phyloP scores from a whole-genome alignment of 2,329 filamentous ascomycete species.

The Zymoseptoria brevis region DNA sequence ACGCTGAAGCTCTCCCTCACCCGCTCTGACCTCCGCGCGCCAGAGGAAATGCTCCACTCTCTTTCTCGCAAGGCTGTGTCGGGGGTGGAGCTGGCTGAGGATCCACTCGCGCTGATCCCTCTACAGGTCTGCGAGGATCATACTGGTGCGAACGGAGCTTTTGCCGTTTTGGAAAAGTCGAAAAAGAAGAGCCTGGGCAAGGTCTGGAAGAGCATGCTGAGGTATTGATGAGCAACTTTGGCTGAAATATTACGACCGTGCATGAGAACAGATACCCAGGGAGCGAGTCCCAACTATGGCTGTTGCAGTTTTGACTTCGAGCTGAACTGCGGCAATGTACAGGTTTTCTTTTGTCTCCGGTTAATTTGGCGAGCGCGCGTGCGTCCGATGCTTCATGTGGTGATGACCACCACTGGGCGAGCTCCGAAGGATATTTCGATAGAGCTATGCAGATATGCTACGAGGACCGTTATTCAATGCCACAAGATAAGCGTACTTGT shows the following conservation, averaged over 20 bases:
- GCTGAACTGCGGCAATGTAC: neutral
- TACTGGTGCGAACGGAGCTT: constrained; percentile 36
- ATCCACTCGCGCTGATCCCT: constrained; percentile 49
- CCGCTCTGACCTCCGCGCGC: constrained; percentile 71
- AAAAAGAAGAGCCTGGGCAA: constrained; percentile 18
- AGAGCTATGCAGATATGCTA: neutral
- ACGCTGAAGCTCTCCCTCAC: constrained; percentile 94
- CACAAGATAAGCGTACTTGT: neutral
- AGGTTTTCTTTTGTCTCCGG: neutral
- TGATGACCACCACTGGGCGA: neutral
- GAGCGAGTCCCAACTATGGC: neutral
- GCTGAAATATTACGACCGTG: neutral
- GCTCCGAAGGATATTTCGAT: neutral
- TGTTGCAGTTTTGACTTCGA: neutral
- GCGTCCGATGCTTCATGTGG: neutral
- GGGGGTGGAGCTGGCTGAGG: constrained; percentile 23
- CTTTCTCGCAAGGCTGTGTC: constrained; percentile 23
- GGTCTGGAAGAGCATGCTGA: constrained; percentile 20
- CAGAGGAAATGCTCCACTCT: constrained; percentile 64
- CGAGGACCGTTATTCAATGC: neutral
- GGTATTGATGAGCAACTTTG: constrained; percentile 5
- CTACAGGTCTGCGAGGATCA: constrained; percentile 36
- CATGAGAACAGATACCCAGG: neutral
- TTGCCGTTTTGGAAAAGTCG: constrained; percentile 28
- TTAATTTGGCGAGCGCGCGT: neutral